Base-by-base conservation (phyloP, 1,284 basidiomycete species). In the Malassezia brasiliensis region DNA sequence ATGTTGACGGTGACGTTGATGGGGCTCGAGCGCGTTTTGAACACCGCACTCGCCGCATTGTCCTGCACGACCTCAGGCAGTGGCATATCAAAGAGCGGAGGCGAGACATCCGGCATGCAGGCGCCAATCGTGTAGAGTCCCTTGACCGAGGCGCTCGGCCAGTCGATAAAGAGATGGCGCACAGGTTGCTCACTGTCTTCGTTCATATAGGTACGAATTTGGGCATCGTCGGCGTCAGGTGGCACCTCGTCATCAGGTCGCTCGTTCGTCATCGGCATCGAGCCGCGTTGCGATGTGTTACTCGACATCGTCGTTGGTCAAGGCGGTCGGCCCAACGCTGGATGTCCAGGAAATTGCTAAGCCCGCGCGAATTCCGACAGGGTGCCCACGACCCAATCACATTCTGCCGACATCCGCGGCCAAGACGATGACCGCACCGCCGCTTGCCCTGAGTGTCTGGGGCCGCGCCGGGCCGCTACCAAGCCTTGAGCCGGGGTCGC, bases 71-170 rank as follows among this genome's bases (percentile, higher is more conserved):
- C 46, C 10, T 60, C 30, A 2, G 22, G 20, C 0, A 20, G 47
- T 1, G 67, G 67, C 45, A 62, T 54, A 45, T 69, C 65, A 54
- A 60, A 69, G 28, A 67, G 53, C 1, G 67, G 67, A 2, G 67
- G 65, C 1, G 28, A 35, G 7, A 57, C 53, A 25, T 67, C 63
- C 2, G 55, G 60, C 5, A 62, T 60, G 5, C 57, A 57, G 3
- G 63, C 51, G 0, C 67, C 67, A 35, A 69, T 67, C 5, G 60
- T 50, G 15, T 60, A 55, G n/a, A 49, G 52, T 51, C 66, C 66
- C 31, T 67, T 67, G 62, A 69, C 67, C n/a, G 64, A 56, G 0
- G 59, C 47, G 20, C 57, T 56, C 5, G 66, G 66, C 66, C 66
- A 68, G 44, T 66, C 64, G 47, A 68, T 64, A 41, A 54, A 55